Evolutionary conservation across 192 early-diverging fungal species (phyloP).

Genomic region (Jimgerdemannia lactiflua): DNA sequence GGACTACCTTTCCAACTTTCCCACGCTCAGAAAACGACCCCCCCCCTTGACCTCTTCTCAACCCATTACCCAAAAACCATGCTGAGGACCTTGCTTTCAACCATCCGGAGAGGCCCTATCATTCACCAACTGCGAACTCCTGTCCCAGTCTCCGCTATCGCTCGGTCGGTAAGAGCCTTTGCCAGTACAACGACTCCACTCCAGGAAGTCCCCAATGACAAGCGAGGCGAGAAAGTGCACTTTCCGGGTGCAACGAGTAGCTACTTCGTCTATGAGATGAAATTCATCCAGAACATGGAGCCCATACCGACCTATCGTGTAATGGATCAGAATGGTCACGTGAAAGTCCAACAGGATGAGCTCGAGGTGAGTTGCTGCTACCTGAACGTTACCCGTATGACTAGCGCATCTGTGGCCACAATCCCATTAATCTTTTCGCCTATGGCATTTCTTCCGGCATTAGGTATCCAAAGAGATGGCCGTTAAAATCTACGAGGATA

Average conservation of each 20-base stretch:
- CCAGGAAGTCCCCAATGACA: conserved; percentile 18
- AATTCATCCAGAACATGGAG: conserved; percentile 61
- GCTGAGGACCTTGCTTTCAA: too few species aligned
- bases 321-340: conserved; percentile 83
- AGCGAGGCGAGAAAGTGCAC: conserved; percentile 51
- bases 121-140: too few species aligned
- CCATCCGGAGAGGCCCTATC: too few species aligned
- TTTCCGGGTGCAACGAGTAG: conserved; percentile 65
- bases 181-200: too few species aligned
- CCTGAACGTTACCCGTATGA: not conserved
- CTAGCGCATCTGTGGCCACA: not conserved
- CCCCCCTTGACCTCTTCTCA: too few species aligned
- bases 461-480: conserved; percentile 75
- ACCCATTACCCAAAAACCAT: too few species aligned
- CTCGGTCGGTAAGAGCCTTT: too few species aligned
- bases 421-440: not conserved
- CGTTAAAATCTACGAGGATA: conserved; percentile 83
- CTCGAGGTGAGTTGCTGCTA: conserved; percentile 45
- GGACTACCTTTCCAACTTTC: too few species aligned
- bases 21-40: too few species aligned
- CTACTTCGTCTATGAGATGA: conserved; percentile 59
- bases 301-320: conserved; percentile 91
- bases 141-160: too few species aligned
- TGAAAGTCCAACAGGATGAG: conserved; percentile 66
- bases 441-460: conserved; percentile 5